Evolutionary conservation across 108 stramenopile genomes (phyloP), one percentile per base, ranked within the genome.

Genomic region (Nitzschia palea): DNA sequence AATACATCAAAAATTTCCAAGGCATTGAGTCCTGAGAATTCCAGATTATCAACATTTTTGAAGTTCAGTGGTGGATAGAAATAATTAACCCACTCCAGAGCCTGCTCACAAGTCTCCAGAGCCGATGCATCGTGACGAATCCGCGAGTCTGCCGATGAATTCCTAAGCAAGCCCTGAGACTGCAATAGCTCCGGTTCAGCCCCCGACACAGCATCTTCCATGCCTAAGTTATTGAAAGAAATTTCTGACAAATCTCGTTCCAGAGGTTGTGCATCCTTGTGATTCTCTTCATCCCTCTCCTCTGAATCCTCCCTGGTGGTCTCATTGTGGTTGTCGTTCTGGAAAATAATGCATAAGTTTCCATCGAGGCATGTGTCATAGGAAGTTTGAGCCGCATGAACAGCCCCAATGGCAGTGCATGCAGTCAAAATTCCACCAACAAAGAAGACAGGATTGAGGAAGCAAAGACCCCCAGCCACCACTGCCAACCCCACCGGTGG

Each of bases 1-100:
- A 93, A 93, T 0, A 93, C 87, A 59, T 79, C 64, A 55, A 93
- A 93, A 57, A 93, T 87, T 31, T 88, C 81, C 1, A 54, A 55
- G 0, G 82, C 82, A 57, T 87, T 71, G 9, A 93, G 73, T 12
- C 84, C 86, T 0, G 60, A 65, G 31, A 93, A 82, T 44, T 75
- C 59, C 4, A 82, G 74, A 45, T 73, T 36, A n/a, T 64, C 62
- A n/a, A 87, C 60, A 1, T 86, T 76, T 5, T 57, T 29, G n/a
- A 61, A 73, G 53, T 80, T 56, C 15, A 89, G 58, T 26, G 73
- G 77, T 20, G 86, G 90, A 54, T 67, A 75, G 34, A 45, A 28
- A 4, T 18, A 34, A 2, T 70, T 47, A 28, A 70, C 47, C 72
- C 72, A 79, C 22, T 69, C 29, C 57, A 60, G 17, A 3, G 62